Evolutionary conservation across 2,329 filamentous ascomycete genomes (phyloP).

Genomic region (Hypoxylon sp.): DNA sequence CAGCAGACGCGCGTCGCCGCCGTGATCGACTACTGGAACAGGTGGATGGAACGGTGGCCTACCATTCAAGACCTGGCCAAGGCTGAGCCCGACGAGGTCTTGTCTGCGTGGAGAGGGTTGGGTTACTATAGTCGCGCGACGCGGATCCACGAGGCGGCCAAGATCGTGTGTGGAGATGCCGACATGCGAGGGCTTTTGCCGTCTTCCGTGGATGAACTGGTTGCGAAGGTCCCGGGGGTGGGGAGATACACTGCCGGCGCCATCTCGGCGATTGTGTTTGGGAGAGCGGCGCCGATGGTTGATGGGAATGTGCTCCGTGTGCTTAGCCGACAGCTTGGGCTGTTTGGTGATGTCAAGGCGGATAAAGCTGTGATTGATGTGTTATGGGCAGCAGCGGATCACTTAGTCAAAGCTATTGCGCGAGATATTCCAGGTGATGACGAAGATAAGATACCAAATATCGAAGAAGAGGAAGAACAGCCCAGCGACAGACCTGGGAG

Average conservation of each 20-base stretch:
- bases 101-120: conserved; percentile 67
- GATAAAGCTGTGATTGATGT: conserved; percentile 61
- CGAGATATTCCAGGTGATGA: conserved; percentile 43
- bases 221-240: conserved; percentile 64
- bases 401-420: conserved; percentile 62
- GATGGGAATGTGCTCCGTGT: conserved; percentile 71
- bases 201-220: conserved; percentile 53
- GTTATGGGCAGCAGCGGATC: conserved; percentile 66
- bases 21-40: conserved; percentile 70
- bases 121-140: conserved; percentile 72
- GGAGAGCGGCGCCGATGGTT: conserved; percentile 66
- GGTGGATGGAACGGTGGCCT: conserved; percentile 69
- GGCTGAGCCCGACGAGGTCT: conserved; percentile 63
- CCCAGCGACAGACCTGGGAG: conserved; percentile 62
- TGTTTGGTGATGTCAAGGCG: conserved; percentile 65
- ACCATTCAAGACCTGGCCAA: conserved; percentile 64
- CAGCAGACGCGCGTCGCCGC: conserved; percentile 71
- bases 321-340: conserved; percentile 66
- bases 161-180: conserved; percentile 56
- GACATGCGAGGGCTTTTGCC: conserved; percentile 60
- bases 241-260: conserved; percentile 71
- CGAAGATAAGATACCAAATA: conserved; percentile 17
- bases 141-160: conserved; percentile 65
- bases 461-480: conserved; percentile 24
- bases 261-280: conserved; percentile 69